Percentiles rank a stretch among this genome's conserved stretches.
Evolutionary conservation across 306 rosid genomes (phyloP).

Genomic region (Cucumis cinereus): DNA sequence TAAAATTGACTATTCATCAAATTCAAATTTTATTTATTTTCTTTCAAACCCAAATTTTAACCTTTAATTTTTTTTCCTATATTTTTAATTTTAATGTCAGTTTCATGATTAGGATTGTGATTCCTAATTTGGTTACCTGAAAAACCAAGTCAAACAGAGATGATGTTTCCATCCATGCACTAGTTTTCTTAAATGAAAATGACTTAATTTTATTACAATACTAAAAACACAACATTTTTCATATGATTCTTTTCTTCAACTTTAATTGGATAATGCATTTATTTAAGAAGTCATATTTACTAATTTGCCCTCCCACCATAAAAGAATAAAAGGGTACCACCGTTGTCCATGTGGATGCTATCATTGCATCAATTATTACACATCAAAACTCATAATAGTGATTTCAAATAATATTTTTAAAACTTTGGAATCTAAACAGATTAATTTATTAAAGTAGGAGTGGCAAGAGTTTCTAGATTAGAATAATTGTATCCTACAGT

Average conservation of each 20-base stretch:
- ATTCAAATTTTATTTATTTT: background rate
- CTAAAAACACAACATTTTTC: background rate
- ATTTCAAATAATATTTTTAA: background rate
- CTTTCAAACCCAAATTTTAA: background rate
- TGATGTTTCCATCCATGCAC: background rate
- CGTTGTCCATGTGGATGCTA: background rate
- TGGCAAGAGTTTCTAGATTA: background rate
- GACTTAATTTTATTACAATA: background rate
- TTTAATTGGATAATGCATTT: background rate
- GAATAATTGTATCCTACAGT: background rate
- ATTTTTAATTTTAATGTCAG: background rate
- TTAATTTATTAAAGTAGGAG: background rate
- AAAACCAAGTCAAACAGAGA: background rate
- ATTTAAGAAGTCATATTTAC: background rate
- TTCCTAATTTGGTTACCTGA: background rate
- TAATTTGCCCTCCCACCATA: background rate
- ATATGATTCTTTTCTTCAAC: background rate
- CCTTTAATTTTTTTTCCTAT: background rate
- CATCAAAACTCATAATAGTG: background rate
- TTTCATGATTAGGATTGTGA: background rate
- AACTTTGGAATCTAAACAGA: background rate
- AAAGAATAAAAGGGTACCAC: background rate
- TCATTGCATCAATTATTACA: constrained; percentile 2
- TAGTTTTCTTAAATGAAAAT: background rate
- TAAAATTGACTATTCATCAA: background rate